Conservation (phyloP, 2,329 filamentous ascomycete species). For the Dendryphion nanum region DNA sequence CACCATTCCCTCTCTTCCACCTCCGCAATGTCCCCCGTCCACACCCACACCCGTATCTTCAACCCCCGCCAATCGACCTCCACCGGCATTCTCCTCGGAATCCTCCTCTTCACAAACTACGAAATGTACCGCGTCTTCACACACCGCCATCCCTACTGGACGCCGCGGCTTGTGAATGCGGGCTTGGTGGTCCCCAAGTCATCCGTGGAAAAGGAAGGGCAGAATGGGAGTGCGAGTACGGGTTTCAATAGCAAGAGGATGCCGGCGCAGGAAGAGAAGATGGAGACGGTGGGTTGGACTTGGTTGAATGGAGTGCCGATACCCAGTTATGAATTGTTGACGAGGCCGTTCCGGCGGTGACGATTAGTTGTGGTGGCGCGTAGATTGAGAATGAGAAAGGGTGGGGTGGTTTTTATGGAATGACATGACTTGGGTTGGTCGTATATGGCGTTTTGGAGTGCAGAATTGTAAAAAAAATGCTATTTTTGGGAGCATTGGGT, state of each 20-base stretch:
- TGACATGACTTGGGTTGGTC: no score
- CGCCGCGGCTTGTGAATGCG: constrained; percentile 14
- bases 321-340: constrained; percentile 19
- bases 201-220: background rate
- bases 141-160: constrained; percentile 28
- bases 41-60: constrained; percentile 1
- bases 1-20: background rate
- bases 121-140: constrained; percentile 25
- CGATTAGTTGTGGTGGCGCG: background rate
- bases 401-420: no score
- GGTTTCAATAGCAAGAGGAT: background rate
- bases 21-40: background rate
- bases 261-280: constrained; percentile 1
- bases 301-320: constrained; percentile 29
- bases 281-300: constrained; percentile 17
- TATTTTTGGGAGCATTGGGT: no score
- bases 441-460: no score
- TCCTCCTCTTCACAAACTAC: constrained; percentile 21
- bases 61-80: background rate
- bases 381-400: background rate
- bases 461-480: no score
- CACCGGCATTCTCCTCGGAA: background rate
- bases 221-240: background rate
- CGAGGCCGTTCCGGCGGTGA: constrained; percentile 8
- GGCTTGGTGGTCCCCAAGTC: background rate